These are phyloP conservation scores for Paramecium sexaurelia DNA, from an alignment of 73 alveolate genomes.

Conservation along the genomic window DNA sequence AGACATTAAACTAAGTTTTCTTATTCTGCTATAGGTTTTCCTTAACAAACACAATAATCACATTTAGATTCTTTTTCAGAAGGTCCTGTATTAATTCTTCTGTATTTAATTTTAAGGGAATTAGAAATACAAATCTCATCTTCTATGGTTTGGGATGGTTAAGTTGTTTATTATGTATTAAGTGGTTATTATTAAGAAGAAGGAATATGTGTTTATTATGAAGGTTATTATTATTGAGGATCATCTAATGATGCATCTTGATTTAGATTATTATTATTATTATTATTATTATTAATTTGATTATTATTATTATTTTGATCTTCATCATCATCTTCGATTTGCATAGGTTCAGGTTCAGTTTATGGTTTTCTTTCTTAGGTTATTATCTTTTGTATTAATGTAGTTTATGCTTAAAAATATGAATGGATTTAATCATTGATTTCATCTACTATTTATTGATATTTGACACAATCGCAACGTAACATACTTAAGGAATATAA, in stretches of 20 bases:
- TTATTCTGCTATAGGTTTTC: background rate
- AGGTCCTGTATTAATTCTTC: background rate
- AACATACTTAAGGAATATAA: background rate
- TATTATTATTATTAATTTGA: background rate
- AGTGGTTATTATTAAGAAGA: background rate
- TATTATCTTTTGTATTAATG: background rate
- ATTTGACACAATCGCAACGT: constrained; percentile 20
- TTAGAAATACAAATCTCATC: background rate
- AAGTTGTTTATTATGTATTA: background rate
- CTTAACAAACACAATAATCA: background rate
- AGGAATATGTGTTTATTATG: background rate
- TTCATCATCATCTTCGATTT: background rate
- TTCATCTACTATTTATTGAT: background rate
- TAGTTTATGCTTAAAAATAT: background rate
- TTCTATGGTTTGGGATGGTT: background rate
- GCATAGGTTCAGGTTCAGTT: background rate
- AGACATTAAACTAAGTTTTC: background rate
- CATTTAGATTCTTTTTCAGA: background rate
- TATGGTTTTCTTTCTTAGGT: background rate
- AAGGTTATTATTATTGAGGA: background rate
- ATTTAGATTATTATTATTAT: no score
- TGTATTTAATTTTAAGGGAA: background rate
- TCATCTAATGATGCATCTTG: background rate
- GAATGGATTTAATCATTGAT: background rate
- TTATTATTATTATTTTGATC: background rate